Evolutionary conservation across 306 rosid species (phyloP).

Genomic region (Erythrophleum fordii): DNA sequence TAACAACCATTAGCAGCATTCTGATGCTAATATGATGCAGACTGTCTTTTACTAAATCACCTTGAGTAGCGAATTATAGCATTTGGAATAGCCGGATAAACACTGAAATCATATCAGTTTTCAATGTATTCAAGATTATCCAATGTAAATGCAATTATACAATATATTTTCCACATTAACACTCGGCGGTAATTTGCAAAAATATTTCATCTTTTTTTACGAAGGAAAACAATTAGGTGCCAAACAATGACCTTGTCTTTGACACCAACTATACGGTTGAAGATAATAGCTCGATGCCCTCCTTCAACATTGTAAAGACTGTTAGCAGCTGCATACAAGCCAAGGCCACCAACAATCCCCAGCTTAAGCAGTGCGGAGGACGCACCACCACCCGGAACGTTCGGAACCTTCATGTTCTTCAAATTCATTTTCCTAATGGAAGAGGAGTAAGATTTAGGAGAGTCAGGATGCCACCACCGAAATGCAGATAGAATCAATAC

Average conservation of each 20-base stretch:
- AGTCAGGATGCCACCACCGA: not conserved
- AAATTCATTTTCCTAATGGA: conserved; percentile 36
- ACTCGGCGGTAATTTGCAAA: not conserved
- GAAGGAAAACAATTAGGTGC: not conserved
- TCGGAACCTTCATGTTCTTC: conserved; percentile 47
- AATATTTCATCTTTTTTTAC: not conserved
- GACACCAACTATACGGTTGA: conserved; percentile 74
- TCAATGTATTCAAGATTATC: not conserved
- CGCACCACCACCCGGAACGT: conserved; percentile 63
- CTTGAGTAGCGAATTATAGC: not conserved
- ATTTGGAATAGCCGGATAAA: not conserved
- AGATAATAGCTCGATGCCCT: conserved; percentile 84
- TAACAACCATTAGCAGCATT: not conserved
- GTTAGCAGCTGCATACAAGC: conserved; percentile 62
- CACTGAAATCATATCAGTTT: not conserved
- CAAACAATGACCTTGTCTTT: conserved; percentile 71
- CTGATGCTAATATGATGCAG: not conserved
- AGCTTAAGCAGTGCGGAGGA: conserved; percentile 55
- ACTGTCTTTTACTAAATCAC: not conserved
- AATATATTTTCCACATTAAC: not conserved
- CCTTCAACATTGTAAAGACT: conserved; percentile 95
- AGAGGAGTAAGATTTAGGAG: not conserved
- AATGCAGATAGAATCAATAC: not conserved
- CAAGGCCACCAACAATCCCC: conserved; percentile 67
- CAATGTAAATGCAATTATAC: not conserved